Base-by-base conservation (phyloP, 139 green algal species). In the Tetradesmus lagerheimii region DNA sequence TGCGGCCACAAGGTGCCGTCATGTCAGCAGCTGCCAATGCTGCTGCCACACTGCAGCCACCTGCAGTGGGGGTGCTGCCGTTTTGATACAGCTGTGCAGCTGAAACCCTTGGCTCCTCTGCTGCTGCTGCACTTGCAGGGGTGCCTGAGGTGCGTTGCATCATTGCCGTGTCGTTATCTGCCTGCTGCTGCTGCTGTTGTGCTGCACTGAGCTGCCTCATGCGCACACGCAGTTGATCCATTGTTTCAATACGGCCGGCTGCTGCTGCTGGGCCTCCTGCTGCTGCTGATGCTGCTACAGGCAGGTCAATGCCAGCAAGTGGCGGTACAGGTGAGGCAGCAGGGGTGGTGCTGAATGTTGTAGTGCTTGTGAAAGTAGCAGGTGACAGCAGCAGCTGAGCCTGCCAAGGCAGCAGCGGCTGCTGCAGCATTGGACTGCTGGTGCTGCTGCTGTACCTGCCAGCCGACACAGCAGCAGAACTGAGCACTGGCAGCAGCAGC, bases 361-460 rank as follows among this genome's bases (percentile, higher is more conserved):
- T 71, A 71, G 57, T 71, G 57, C 57, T 71, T 71, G 57, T 71
- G 2, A 71, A 9, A 8, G 57, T 71, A n/a, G 57, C 57, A 71
- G 71, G 31, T 8, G 71, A 37, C 71, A 79, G 66, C 66, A 77
- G 66, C 66, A 77, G 71, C 71, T 41, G 71, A 6, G 71, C 71
- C 71, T 37, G 71, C 71, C 71, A 38, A 25, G 71, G 31, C 31
- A 38, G 31, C 31, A 38, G 31, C 71, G n/a, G 31, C 31, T 38
- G 71, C 71, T 37, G 71, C 71, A 38, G 23, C 57, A 71, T n/a
- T 8, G 57, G 20, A 8, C 57, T 71, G 20, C 57, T 71, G 57
- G 23, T 71, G 57, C 57, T 71, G 57, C 57, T 71, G 57, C 57
- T 71, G 57, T 71, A 71, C 57, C 71, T 79, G n/a, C 71, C n/a